Base-by-base conservation (phyloP, 345 rosid genomes). In the Murraya koenigii region DNA sequence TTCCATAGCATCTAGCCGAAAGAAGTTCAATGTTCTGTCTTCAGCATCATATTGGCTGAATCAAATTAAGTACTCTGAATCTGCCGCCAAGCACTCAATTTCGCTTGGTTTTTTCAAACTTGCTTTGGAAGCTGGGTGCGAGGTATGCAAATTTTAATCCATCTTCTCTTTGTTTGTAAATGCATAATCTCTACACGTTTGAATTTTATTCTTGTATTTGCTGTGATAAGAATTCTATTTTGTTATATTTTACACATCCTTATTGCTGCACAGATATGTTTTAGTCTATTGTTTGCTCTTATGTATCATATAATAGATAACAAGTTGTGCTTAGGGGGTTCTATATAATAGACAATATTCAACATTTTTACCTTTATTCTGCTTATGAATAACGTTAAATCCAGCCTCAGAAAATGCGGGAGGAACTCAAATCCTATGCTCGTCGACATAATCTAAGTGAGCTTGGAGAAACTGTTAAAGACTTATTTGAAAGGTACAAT, bases 51-150 rank as follows among this genome's bases (percentile, higher is more conserved):
- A 92, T 73, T 95, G 99, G 99, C 72, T 92, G 25, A 28, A 87
- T 0, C 97, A 93, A 74, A 92, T 95, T 73, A 92, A 88, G 89
- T 86, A 89, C 63, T 88, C 96, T 22, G 98, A 95, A 82, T 84
- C 94, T 10, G 91, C 83, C 62, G 89, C 86, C 7, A 91, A 89
- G 85, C 99, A 96, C 55, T 83, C 93, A 0, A 79, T 96, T 64
- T 90, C 99, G 6, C 92, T 96, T 14, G 98, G 94, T 8, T 93
- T 96, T 78, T 93, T 96, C 82, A 93, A 90, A 83, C 98, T 96
- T 66, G 98, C 95, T 71, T 78, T 87, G 9, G 93, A 89, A 75
- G 98, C 95, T 22, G 97, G 94, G 63, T 92, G 97, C 75, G 87
- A 93, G 97, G 99, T 95, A 80, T 32, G 30, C n/a, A 23, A 17